Evolutionary conservation across 2,329 filamentous ascomycete species (phyloP), one percentile per base, ranked within the genome.

Genomic region (Tetracladium maxilliforme): DNA sequence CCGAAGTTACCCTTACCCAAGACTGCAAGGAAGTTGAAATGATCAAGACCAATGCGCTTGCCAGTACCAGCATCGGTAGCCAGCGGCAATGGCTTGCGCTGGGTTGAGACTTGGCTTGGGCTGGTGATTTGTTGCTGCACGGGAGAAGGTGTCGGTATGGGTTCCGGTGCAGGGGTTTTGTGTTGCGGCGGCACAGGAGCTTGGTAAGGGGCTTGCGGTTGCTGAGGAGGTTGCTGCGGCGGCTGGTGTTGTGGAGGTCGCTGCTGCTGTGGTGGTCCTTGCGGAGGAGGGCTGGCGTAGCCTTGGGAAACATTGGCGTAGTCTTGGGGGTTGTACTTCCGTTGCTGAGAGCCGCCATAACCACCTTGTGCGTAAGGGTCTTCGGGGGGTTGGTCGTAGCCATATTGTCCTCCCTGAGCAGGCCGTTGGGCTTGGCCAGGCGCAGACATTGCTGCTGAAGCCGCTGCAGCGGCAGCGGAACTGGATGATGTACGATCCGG

Each of bases 1-100:
- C 90, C 90, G 47, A 98, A 98, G 56, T 98, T 98, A 58, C 90
- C 90, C 56, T 98, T 98, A 46, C 90, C 90, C 36, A 98, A 70
- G 27, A 98, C 90, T 35, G 92, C 87, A 36, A 98, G 65, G 67
- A 98, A 98, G 50, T 98, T 98, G 65, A 98, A 98, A 54, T 98
- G 86, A 47, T 98, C 92, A 22, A 98, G 61, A 11, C 90, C 90
- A 45, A 98, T 95, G 26, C 87, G 72, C 43, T 77, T 70, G 16
- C 80, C 80, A 29, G 76, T 83, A 20, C 81, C 79, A 4, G 70
- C 60, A 30, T 76, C 63, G 33, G 70, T 81, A 13, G 77, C 77
- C 23, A 70, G 58, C n/a, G 79, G 79, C 17, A 79, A 58, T 14
- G 70, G 60, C 52, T 76, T 79, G 42, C 56, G 53, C 8, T 42